Base-by-base conservation (phyloP, 2,329 filamentous ascomycete species). In the Gnomoniopsis smithogilvyi region DNA sequence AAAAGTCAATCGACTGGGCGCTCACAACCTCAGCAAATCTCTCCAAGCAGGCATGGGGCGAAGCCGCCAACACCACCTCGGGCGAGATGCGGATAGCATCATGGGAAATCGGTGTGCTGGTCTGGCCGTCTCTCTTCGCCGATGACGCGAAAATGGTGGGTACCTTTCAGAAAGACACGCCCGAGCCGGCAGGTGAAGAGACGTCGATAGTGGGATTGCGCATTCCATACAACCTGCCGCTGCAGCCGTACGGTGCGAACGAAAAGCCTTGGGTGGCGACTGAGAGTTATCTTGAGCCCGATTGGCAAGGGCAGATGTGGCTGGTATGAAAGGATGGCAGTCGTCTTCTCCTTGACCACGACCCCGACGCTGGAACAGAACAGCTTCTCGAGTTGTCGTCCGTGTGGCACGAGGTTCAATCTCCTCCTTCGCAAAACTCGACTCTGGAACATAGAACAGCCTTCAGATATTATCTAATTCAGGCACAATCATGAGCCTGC, bases 21-120 rank as follows among this genome's bases (percentile, higher is more conserved):
- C 78, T 96, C 63, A 71, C 96, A 2, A 96, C 91, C 0, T 95
- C 90, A n/a, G 92, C 92, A n/a, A 96, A 96, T 65, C 72, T 96
- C 2, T 95, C 90, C 1, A 94, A 88, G 62, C 92, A 96, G 72
- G 92, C 92, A 0, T 96, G 92, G 93, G 92, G 92, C 1, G 86
- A 89, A 41, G 78, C 82, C 2, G 71, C 70, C 1, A 84, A 81
- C 62, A 3, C 15, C 10, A 71, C 76, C 3, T 76, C 78, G 0
- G 84, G 83, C 1, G 82, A 90, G 66, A 76, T 92, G 33, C 81
- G 87, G 38, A 84, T 96, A 30, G 86, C 88, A 59, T 95, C 90
- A 33, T 96, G 88, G 77, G 92, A 96, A 70, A 82, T 91, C 34
- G 92, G 92, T 0, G 90, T 96, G 1, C 69, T 96, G 50, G 81